phyloP scores from a whole-genome alignment of 108 stramenopile genomes.

The Skeletonema menzelii region DNA sequence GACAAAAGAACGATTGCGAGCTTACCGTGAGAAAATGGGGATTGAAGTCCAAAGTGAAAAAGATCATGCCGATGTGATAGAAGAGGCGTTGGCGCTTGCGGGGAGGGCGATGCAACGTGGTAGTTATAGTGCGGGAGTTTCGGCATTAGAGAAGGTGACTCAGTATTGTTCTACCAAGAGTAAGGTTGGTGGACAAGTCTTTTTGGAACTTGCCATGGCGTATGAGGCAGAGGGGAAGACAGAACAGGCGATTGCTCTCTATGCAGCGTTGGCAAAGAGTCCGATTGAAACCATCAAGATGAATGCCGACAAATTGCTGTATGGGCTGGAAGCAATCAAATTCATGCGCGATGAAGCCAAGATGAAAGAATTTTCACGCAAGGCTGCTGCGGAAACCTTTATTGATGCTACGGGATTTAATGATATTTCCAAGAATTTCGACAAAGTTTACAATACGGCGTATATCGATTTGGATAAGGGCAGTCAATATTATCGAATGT shows the following conservation, averaged over 20 bases:
- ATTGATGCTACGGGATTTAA: conserved; percentile 83
- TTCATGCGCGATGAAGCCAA: conserved; percentile 78
- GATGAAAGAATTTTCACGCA: conserved; percentile 59
- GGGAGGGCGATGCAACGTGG: conserved; percentile 75
- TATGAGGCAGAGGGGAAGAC: conserved; percentile 85
- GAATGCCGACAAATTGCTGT: conserved; percentile 78
- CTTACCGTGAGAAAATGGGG: conserved; percentile 74
- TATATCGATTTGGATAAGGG: conserved; percentile 75
- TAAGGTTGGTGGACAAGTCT: conserved; percentile 76
- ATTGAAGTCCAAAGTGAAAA: conserved; percentile 83
- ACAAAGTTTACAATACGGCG: conserved; percentile 83
- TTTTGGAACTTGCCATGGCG: conserved; percentile 88
- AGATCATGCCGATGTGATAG: conserved; percentile 71
- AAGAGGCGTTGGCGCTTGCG: conserved; percentile 67
- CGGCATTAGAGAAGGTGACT: conserved; percentile 85
- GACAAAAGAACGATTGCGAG: conserved; percentile 51
- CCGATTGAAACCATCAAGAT: conserved; percentile 78
- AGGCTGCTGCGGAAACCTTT: conserved; percentile 66
- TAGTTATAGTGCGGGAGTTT: conserved; percentile 74
- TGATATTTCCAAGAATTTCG: conserved; percentile 76
- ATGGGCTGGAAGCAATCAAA: conserved; percentile 83
- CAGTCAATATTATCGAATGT: conserved; percentile 68
- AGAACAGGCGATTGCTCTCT: conserved; percentile 69
- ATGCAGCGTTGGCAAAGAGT: conserved; percentile 63
- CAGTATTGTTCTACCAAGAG: conserved; percentile 80